A percentile compares a stretch with the other conserved stretches of the same genome.
Conservation (phyloP, 441 rosid species). For the Jatropha podagrica region DNA sequence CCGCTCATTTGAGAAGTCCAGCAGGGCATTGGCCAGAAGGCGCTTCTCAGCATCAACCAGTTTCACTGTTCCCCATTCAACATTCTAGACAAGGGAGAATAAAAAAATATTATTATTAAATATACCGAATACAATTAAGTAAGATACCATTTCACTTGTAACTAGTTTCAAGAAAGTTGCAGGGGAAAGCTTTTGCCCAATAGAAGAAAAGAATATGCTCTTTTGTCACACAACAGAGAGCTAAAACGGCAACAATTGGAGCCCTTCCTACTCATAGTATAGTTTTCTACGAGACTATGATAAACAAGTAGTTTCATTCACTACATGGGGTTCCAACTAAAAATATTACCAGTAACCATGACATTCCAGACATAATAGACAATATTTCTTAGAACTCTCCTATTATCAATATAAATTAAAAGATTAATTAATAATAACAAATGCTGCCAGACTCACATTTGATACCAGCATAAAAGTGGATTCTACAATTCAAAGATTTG, state of each 20-base stretch:
- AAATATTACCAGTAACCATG: neutral
- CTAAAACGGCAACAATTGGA: neutral
- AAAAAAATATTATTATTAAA: neutral
- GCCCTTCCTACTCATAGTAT: neutral
- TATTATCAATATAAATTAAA: neutral
- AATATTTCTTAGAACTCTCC: neutral
- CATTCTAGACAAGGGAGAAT: constrained; percentile 42
- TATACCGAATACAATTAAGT: neutral
- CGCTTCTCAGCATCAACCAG: constrained; percentile 88
- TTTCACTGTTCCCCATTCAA: constrained; percentile 74
- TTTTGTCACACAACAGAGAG: neutral
- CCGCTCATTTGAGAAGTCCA: constrained; percentile 84
- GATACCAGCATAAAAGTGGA: neutral
- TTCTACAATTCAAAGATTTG: neutral
- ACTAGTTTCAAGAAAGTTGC: neutral
- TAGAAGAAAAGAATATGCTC: neutral
- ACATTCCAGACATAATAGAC: neutral
- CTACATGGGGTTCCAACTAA: neutral
- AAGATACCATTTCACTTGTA: neutral
- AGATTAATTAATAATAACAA: neutral
- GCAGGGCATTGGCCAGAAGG: constrained; percentile 81
- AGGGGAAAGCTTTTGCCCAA: neutral
- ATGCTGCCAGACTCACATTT: neutral
- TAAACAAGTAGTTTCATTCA: neutral
- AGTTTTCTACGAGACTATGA: neutral